Evolutionary conservation across 1,284 basidiomycete species (phyloP).

Genomic region (Sanguinoderma infundibulare): DNA sequence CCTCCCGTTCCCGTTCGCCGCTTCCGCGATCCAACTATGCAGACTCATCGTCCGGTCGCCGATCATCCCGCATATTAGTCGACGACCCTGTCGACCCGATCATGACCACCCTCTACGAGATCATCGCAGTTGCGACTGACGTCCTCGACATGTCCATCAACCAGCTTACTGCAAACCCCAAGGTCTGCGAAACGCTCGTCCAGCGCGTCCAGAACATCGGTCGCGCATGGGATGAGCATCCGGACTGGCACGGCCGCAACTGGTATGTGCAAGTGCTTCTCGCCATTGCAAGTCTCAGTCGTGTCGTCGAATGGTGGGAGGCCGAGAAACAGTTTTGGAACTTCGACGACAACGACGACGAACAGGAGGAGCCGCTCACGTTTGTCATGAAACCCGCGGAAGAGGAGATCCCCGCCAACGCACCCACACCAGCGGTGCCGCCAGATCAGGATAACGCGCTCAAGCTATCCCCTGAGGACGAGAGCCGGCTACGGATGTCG

Average conservation of each 20-base stretch:
- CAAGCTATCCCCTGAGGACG: slow-evolving; percentile 62
- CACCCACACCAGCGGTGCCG: slow-evolving; percentile 47
- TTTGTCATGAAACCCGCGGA: slow-evolving; percentile 88
- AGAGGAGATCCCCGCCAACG: slow-evolving; percentile 47
- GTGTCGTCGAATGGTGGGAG: slow-evolving; percentile 99
- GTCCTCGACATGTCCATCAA: slow-evolving; percentile 89
- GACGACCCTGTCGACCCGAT: slow-evolving; percentile 88
- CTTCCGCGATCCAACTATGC: slow-evolving; percentile 78
- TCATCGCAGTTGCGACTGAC: slow-evolving; percentile 95
- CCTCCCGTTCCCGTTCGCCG: slow-evolving; percentile 94
- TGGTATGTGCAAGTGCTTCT: slow-evolving; percentile 99
- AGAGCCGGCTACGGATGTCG: slow-evolving; percentile 53
- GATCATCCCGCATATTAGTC: slow-evolving; percentile 73
- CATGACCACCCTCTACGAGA: slow-evolving; percentile 89
- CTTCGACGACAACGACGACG: slow-evolving; percentile 92
- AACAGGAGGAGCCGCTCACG: slow-evolving; percentile 86
- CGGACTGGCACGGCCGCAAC: slow-evolving; percentile 96
- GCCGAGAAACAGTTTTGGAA: slow-evolving; percentile 99
- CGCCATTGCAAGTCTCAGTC: slow-evolving; percentile 94
- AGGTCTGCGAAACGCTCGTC: slow-evolving; percentile 87
- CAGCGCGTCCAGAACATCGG: slow-evolving; percentile 91
- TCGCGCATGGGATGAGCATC: slow-evolving; percentile 95
- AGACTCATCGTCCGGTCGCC: slow-evolving; percentile 65
- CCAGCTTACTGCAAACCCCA: slow-evolving; percentile 84
- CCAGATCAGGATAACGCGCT: slow-evolving; percentile 39